Evolutionary conservation across 106 monocot genomes (phyloP).

Genomic region (Apostasia ramifera): DNA sequence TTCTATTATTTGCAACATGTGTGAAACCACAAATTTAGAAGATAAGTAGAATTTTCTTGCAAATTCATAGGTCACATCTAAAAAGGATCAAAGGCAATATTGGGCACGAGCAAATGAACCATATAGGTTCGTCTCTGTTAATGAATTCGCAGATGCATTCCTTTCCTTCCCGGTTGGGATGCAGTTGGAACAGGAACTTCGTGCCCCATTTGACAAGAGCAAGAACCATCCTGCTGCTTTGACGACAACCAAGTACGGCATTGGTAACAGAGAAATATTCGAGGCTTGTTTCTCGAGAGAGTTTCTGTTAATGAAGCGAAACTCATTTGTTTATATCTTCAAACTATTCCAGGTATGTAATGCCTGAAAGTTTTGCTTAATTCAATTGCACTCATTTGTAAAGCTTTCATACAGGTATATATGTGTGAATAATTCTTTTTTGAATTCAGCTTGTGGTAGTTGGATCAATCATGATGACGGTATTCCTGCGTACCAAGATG

Average conservation of each 20-base stretch:
- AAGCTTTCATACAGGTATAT: background rate
- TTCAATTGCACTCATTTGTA: background rate
- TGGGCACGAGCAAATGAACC: slow-evolving; percentile 36
- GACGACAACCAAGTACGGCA: slow-evolving; percentile 47
- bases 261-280: slow-evolving; percentile 39
- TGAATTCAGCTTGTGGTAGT: slow-evolving; percentile 24
- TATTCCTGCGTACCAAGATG: slow-evolving; percentile 59
- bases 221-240: slow-evolving; percentile 62
- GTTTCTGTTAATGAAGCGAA: slow-evolving; percentile 50
- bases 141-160: slow-evolving; percentile 48
- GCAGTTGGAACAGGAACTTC: slow-evolving; percentile 35
- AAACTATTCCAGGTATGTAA: slow-evolving; percentile 29
- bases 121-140: slow-evolving; percentile 44
- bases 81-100: slow-evolving; percentile 62
- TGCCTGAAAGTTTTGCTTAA: background rate
- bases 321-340: slow-evolving; percentile 66
- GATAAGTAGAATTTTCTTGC: no score
- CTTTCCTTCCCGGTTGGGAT: slow-evolving; percentile 44
- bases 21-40: no score
- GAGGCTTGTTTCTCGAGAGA: slow-evolving; percentile 47
- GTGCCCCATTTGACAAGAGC: slow-evolving; percentile 37
- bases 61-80: slow-evolving; percentile 45
- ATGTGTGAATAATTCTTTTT: background rate
- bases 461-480: slow-evolving; percentile 32
- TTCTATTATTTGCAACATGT: no score